These are phyloP conservation scores for Hypoxylon sp. DNA, from an alignment of 2,329 filamentous ascomycete genomes.

Conservation along the genomic window DNA sequence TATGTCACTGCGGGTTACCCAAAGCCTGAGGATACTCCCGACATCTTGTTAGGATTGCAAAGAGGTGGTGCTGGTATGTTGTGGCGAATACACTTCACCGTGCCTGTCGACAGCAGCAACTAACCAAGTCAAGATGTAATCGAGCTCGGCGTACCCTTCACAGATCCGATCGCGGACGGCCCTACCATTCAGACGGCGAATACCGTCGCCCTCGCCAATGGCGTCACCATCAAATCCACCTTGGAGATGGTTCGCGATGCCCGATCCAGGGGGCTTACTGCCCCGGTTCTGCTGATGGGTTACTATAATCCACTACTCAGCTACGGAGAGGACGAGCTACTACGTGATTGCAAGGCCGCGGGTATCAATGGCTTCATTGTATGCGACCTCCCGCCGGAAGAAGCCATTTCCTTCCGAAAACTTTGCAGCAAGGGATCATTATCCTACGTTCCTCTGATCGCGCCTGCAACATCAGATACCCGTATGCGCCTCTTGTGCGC, in stretches of 20 bases:
- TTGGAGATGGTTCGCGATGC: slow-evolving; percentile 89
- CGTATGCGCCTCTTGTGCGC: slow-evolving; percentile 97
- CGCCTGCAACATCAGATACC: slow-evolving; percentile 89
- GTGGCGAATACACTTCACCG: slow-evolving; percentile 14
- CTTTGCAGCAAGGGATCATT: slow-evolving; percentile 85
- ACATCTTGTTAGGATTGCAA: slow-evolving; percentile 90
- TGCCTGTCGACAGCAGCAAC: neutral
- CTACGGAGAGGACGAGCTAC: slow-evolving; percentile 92
- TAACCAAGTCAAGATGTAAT: slow-evolving; percentile 80
- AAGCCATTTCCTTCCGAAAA: slow-evolving; percentile 91
- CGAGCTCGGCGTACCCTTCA: slow-evolving; percentile 96
- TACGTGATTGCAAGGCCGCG: slow-evolving; percentile 85
- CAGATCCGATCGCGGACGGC: slow-evolving; percentile 97
- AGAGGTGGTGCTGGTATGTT: slow-evolving; percentile 87
- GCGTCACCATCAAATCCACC: slow-evolving; percentile 84
- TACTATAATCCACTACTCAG: slow-evolving; percentile 98
- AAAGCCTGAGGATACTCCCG: slow-evolving; percentile 82
- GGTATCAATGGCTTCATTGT: slow-evolving; percentile 98
- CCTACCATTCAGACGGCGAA: slow-evolving; percentile 97
- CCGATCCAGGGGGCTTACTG: slow-evolving; percentile 80
- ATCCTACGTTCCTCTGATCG: slow-evolving; percentile 97
- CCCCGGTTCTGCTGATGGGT: slow-evolving; percentile 94
- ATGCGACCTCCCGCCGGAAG: slow-evolving; percentile 94
- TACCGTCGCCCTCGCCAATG: slow-evolving; percentile 89
- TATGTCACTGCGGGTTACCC: slow-evolving; percentile 98